Evolutionary conservation across 768 basidiomycete genomes (phyloP).

Genomic region (Lactarius evosmus): DNA sequence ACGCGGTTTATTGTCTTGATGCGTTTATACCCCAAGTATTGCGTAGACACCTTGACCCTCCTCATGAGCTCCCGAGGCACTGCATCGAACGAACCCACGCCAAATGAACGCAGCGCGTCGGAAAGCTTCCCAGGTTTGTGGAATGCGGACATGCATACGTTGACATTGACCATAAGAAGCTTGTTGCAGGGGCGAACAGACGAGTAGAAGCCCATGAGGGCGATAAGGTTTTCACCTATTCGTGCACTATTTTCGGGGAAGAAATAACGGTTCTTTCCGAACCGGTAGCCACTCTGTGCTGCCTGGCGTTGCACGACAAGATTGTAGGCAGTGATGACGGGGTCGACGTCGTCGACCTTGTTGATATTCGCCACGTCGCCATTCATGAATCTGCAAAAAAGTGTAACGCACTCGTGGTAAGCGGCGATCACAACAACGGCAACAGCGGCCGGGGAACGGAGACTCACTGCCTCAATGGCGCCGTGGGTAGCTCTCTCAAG

Average conservation of each 20-base stretch:
- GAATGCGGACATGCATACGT: slow-evolving; percentile 53
- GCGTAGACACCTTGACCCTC: slow-evolving; percentile 55
- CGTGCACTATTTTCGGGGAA: slow-evolving; percentile 38
- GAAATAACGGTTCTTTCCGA: slow-evolving; percentile 67
- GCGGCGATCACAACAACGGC: not conserved
- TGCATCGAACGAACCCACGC: slow-evolving; percentile 40
- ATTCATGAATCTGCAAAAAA: slow-evolving; percentile 46
- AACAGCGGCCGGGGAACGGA: not conserved
- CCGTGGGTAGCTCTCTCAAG: slow-evolving; percentile 34
- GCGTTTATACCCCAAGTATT: slow-evolving; percentile 42
- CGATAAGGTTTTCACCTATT: slow-evolving; percentile 42
- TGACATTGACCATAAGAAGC: slow-evolving; percentile 52
- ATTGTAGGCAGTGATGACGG: slow-evolving; percentile 61
- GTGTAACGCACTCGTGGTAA: not conserved
- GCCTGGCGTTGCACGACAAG: slow-evolving; percentile 58
- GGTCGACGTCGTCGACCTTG: slow-evolving; percentile 48
- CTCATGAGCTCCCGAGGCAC: slow-evolving; percentile 49
- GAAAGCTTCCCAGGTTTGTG: slow-evolving; percentile 61
- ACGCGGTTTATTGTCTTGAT: slow-evolving; percentile 31
- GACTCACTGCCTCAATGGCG: slow-evolving; percentile 37
- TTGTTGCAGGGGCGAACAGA: slow-evolving; percentile 49
- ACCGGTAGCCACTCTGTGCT: slow-evolving; percentile 53
- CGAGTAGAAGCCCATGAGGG: slow-evolving; percentile 49
- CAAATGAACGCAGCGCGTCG: slow-evolving; percentile 52
- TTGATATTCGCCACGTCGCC: slow-evolving; percentile 54